Conservation (phyloP, 768 basidiomycete genomes). For the Steccherinum ochraceum region DNA sequence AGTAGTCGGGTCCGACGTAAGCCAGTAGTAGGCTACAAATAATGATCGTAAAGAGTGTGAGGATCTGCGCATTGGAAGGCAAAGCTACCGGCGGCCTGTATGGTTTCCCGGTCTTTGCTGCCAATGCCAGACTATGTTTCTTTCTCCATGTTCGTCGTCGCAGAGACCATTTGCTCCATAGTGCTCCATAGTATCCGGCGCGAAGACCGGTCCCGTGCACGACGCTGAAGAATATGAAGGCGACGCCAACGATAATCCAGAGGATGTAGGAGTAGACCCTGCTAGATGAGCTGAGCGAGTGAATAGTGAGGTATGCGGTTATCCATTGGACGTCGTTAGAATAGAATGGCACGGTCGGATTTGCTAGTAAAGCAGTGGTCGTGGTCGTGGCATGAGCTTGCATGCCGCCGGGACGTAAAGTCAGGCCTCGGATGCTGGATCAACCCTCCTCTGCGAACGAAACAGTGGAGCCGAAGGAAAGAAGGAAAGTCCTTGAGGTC, state of each 20-base stretch:
- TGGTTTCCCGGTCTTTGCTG: slow-evolving; percentile 25
- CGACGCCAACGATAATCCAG: slow-evolving; percentile 45
- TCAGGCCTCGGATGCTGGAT: too few relatives aligned
- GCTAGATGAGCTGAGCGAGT: slow-evolving; percentile 44
- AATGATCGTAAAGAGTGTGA: slow-evolving; percentile 40
- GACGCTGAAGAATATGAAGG: slow-evolving; percentile 34
- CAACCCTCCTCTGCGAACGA: too few relatives aligned
- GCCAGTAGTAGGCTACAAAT: slow-evolving; percentile 37
- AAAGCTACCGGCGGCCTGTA: slow-evolving; percentile 39
- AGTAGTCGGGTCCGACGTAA: slow-evolving; percentile 65
- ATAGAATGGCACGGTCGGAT: slow-evolving; percentile 37
- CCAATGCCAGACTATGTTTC: slow-evolving; percentile 32
- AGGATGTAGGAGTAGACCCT: slow-evolving; percentile 53
- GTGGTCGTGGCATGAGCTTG: background rate
- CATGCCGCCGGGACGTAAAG: background rate
- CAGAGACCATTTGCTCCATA: slow-evolving; percentile 54
- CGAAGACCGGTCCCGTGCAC: slow-evolving; percentile 37
- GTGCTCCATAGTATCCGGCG: slow-evolving; percentile 39
- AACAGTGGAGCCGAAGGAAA: too few relatives aligned
- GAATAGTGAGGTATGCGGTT: slow-evolving; percentile 50
- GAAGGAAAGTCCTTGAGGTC: too few relatives aligned
- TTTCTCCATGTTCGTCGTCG: slow-evolving; percentile 54
- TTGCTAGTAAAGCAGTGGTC: background rate
- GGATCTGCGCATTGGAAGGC: slow-evolving; percentile 60
- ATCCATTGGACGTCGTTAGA: slow-evolving; percentile 44